These are phyloP conservation scores for Diutina mesorugosa DNA, from an alignment of 1,139 yeast genomes.

Conservation along the genomic window DNA sequence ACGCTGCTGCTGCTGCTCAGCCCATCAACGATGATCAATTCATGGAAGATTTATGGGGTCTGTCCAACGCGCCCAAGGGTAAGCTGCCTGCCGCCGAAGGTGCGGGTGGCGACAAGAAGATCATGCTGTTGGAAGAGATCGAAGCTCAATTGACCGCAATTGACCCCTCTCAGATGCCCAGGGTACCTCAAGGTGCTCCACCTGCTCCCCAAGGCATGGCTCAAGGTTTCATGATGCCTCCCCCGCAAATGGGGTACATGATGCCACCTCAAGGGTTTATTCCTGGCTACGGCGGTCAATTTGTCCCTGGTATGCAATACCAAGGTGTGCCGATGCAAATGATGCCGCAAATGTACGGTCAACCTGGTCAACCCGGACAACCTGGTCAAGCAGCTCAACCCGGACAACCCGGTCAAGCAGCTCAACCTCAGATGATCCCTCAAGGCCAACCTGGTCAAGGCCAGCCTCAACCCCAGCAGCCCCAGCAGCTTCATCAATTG, in stretches of 20 bases:
- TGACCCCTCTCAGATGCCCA: constrained; percentile 14
- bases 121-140: constrained; percentile 61
- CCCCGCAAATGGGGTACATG: constrained; percentile 4
- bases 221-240: constrained; percentile 4
- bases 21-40: constrained; percentile 29
- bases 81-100: constrained; percentile 4
- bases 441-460: constrained; percentile 3
- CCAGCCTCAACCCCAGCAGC: constrained; percentile 8
- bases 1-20: constrained; percentile 11
- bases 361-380: constrained; percentile 4
- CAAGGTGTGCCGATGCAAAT: constrained; percentile 13
- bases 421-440: constrained; percentile 6
- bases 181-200: constrained; percentile 7
- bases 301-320: constrained; percentile 13
- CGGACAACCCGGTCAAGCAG: constrained; percentile 4
- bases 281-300: constrained; percentile 12
- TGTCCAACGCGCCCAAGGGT: constrained; percentile 8
- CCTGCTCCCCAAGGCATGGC: constrained; percentile 10
- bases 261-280: constrained; percentile 9
- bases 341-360: not conserved
- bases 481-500: constrained; percentile 4
- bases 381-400: constrained; percentile 8
- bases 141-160: constrained; percentile 57
- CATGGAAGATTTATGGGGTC: constrained; percentile 39
- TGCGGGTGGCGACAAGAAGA: constrained; percentile 18